These are phyloP conservation scores for Pseudogymnoascus sp. DNA, from an alignment of 2,329 filamentous ascomycete genomes.

Conservation along the genomic window DNA sequence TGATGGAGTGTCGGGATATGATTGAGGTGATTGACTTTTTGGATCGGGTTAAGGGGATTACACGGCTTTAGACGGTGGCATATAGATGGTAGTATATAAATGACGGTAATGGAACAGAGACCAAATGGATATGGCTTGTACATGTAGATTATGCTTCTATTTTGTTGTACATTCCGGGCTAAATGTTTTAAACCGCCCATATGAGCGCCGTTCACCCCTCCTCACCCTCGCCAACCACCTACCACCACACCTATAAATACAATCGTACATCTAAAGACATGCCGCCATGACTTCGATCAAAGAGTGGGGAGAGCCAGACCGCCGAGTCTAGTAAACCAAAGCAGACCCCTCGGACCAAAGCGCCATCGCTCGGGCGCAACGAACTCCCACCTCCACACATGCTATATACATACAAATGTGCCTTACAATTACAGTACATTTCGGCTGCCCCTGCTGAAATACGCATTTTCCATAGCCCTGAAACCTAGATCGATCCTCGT, in stretches of 20 bases:
- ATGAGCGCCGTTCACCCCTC: background rate
- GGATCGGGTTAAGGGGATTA: constrained; percentile 38
- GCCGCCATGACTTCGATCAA: constrained; percentile 3
- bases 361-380: background rate
- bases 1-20: constrained; percentile 44
- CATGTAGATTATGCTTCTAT: constrained; percentile 1
- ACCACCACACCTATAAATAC: constrained; percentile 2
- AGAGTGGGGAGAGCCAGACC: constrained; percentile 5
- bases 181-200: background rate
- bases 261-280: constrained; percentile 6
- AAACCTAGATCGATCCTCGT: background rate
- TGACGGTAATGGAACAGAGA: background rate
- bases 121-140: background rate
- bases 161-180: constrained; percentile 5
- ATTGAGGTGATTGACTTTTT: constrained; percentile 53
- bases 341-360: background rate
- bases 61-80: background rate
- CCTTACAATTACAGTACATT: constrained; percentile 8
- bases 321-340: background rate
- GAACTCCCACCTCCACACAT: constrained; percentile 4
- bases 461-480: background rate
- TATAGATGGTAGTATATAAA: background rate
- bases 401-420: constrained; percentile 7
- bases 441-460: background rate
- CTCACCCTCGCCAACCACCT: background rate